phyloP scores from a whole-genome alignment of 176 grass and related monocot species.

The Guadua angustifolia region DNA sequence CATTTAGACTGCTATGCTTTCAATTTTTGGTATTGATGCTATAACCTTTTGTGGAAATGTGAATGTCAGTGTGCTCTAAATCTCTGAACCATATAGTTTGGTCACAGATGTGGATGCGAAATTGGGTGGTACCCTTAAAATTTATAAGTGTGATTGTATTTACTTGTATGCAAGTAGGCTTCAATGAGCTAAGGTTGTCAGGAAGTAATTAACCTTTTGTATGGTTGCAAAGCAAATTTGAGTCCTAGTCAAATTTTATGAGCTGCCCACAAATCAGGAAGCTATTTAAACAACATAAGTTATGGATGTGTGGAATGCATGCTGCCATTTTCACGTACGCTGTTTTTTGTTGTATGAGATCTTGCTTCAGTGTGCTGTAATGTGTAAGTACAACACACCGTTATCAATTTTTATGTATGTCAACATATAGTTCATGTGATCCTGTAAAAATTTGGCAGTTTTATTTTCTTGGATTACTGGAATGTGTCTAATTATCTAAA shows the following conservation, averaged over 20 bases:
- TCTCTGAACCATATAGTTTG: not conserved
- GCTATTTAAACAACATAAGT: constrained; percentile 9
- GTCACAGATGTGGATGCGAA: not conserved
- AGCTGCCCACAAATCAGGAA: not conserved
- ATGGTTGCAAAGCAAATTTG: constrained; percentile 22
- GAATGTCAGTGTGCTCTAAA: not conserved
- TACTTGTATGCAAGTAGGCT: constrained; percentile 2
- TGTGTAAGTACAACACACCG: not conserved
- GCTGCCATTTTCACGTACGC: not conserved
- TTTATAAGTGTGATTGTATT: not conserved
- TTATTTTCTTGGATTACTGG: constrained; percentile 20
- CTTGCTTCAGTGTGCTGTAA: not conserved
- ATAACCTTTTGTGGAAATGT: not conserved
- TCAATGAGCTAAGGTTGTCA: not conserved
- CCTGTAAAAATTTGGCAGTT: not conserved
- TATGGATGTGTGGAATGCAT: constrained; percentile 10
- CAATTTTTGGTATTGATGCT: not conserved
- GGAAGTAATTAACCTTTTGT: constrained; percentile 4
- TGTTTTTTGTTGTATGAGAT: not conserved
- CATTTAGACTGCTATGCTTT: not conserved
- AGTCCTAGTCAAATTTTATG: not conserved
- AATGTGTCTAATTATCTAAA: constrained; percentile 42
- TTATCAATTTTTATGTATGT: not conserved
- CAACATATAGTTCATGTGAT: not conserved
- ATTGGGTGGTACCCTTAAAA: not conserved